Evolutionary conservation across 768 basidiomycete genomes (phyloP).

Genomic region (Mycena polygramma): DNA sequence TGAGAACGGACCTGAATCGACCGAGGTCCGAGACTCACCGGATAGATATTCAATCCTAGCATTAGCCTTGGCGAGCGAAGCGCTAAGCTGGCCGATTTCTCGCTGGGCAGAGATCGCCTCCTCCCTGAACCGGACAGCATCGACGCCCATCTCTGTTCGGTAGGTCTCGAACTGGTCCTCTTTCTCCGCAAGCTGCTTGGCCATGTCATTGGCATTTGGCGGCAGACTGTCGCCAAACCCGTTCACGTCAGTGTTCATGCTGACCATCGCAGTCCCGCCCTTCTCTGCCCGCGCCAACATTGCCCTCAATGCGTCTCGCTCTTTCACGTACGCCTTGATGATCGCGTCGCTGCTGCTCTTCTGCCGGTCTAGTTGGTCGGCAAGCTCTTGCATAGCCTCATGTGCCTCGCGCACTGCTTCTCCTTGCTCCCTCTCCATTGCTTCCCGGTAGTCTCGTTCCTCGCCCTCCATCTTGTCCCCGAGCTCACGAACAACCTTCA

Average conservation of each 20-base stretch:
- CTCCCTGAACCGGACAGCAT: constrained; percentile 79
- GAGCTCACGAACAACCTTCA: constrained; percentile 86
- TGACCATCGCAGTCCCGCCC: constrained; percentile 35
- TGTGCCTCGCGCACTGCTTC: constrained; percentile 91
- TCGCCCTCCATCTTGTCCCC: constrained; percentile 88
- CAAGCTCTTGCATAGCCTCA: constrained; percentile 84
- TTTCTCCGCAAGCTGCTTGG: constrained; percentile 75
- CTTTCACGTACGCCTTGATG: constrained; percentile 87
- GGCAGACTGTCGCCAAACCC: constrained; percentile 48
- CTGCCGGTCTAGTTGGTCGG: constrained; percentile 82
- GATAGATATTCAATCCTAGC: constrained; percentile 84
- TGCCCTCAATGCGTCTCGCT: constrained; percentile 86
- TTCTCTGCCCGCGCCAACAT: constrained; percentile 74
- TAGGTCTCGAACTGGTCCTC: constrained; percentile 88
- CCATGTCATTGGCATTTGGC: constrained; percentile 54
- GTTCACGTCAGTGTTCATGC: constrained; percentile 41
- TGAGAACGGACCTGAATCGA: neutral
- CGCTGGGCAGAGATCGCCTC: constrained; percentile 74
- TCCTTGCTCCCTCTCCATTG: constrained; percentile 79
- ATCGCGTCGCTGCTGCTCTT: constrained; percentile 77
- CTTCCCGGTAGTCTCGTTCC: constrained; percentile 80
- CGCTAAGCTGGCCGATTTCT: constrained; percentile 73
- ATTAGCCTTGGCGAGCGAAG: constrained; percentile 84
- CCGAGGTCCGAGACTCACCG: constrained; percentile 52
- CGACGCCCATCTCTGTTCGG: constrained; percentile 83